phyloP scores from a whole-genome alignment of 331 rosid species.

The Quercus lobata region DNA sequence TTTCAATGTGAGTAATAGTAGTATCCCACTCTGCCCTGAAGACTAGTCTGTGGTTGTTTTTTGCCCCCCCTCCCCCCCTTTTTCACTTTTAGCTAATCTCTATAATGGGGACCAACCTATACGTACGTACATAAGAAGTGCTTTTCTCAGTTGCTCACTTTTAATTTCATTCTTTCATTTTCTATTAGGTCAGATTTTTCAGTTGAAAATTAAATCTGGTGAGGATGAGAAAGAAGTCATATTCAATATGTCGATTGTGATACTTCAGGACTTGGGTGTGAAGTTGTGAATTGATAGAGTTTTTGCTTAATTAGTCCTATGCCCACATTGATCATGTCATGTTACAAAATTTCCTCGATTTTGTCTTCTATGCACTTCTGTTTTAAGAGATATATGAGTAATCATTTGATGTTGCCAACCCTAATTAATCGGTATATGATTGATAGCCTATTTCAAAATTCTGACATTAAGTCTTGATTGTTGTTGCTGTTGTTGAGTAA shows the following conservation, averaged over 20 bases:
- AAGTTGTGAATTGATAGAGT: too few species aligned
- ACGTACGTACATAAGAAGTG: neutral
- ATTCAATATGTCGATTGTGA: neutral
- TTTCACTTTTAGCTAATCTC: conserved; percentile 10
- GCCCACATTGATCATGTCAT: too few species aligned
- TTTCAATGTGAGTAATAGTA: conserved; percentile 1
- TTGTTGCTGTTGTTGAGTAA: too few species aligned
- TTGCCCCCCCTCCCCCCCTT: neutral
- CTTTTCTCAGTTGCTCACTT: neutral
- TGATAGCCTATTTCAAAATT: too few species aligned
- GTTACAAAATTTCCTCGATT: neutral
- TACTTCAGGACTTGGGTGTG: too few species aligned
- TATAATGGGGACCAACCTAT: conserved; percentile 16
- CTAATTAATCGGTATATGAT: too few species aligned
- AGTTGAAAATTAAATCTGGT: neutral
- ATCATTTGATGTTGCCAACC: too few species aligned
- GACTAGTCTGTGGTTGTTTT: conserved; percentile 5
- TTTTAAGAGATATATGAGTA: neutral
- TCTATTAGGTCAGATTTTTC: neutral
- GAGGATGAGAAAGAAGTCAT: neutral
- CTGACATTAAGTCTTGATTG: too few species aligned
- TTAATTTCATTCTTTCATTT: neutral
- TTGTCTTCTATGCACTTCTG: neutral
- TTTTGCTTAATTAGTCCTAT: too few species aligned
- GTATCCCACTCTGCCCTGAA: conserved; percentile 2